Percentiles rank a stretch among this genome's conserved stretches.
phyloP scores from a whole-genome alignment of 495 filamentous ascomycete genomes.

The Annulohypoxylon stygium region DNA sequence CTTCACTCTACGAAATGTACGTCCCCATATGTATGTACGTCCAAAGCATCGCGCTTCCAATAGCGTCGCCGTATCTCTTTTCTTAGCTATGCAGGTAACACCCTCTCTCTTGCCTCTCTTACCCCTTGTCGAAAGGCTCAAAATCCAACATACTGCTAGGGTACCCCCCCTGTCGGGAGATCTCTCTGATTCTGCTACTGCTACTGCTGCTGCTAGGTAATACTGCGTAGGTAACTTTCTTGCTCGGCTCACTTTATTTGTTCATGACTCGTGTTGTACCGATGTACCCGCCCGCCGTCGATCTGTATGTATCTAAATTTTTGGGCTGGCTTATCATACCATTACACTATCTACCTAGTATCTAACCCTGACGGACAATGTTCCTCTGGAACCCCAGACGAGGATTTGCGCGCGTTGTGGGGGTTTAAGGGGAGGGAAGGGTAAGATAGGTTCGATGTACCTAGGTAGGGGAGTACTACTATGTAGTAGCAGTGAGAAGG shows the following conservation, averaged over 20 bases:
- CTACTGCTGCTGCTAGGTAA: too few relatives aligned
- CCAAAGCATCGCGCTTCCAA: neutral
- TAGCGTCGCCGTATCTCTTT: conserved; percentile 1
- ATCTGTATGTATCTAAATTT: conserved; percentile 40
- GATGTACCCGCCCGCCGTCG: conserved; percentile 32
- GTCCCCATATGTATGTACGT: neutral
- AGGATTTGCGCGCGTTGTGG: conserved; percentile 26
- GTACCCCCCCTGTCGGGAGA: conserved; percentile 33
- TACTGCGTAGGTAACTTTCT: too few relatives aligned
- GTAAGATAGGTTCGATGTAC: neutral
- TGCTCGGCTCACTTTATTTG: neutral
- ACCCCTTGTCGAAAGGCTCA: conserved; percentile 17
- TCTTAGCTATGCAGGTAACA: conserved; percentile 6
- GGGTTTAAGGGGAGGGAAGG: conserved; percentile 22
- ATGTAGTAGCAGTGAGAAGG: neutral
- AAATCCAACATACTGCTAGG: conserved; percentile 12
- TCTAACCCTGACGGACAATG: conserved; percentile 23
- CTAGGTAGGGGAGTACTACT: neutral
- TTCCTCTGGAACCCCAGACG: conserved; percentile 22
- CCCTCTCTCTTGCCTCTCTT: neutral
- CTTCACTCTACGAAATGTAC: neutral
- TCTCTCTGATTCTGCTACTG: conserved; percentile 16
- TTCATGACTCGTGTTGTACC: conserved; percentile 33
- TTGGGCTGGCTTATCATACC: conserved; percentile 41
- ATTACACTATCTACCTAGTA: conserved; percentile 36